These are phyloP conservation scores for Thelonectria blattea DNA, from an alignment of 2,329 filamentous ascomycete genomes.

Conservation along the genomic window DNA sequence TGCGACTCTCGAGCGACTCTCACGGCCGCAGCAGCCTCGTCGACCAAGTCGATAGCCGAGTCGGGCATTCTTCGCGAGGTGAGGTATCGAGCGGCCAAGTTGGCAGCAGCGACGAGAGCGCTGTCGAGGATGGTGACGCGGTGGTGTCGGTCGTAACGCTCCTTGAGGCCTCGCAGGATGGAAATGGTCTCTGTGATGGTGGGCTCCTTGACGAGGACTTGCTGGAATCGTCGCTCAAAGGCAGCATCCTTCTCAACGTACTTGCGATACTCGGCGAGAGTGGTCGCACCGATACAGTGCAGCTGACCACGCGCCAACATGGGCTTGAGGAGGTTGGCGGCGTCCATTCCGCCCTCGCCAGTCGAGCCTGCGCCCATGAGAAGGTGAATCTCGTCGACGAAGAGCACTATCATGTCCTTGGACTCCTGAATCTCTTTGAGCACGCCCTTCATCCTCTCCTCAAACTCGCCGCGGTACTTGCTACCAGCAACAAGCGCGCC, in stretches of 20 bases:
- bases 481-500: constrained; percentile 94
- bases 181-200: constrained; percentile 88
- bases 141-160: constrained; percentile 97
- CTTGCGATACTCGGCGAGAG: constrained; percentile 93
- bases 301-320: constrained; percentile 97
- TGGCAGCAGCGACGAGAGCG: constrained; percentile 90
- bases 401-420: constrained; percentile 96
- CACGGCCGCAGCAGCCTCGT: constrained; percentile 96
- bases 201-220: constrained; percentile 96
- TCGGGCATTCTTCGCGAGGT: constrained; percentile 90
- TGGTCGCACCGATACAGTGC: constrained; percentile 97
- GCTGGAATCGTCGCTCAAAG: constrained; percentile 98
- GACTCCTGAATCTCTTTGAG: constrained; percentile 95
- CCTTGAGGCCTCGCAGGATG: constrained; percentile 97
- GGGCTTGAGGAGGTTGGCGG: constrained; percentile 95
- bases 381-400: constrained; percentile 98
- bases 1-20: constrained; percentile 95
- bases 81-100: constrained; percentile 89
- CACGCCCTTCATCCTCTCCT: constrained; percentile 99
- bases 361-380: constrained; percentile 96
- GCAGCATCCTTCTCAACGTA: constrained; percentile 99
- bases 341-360: constrained; percentile 98
- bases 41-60: constrained; percentile 94
- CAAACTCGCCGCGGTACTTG: constrained; percentile 98
- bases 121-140: constrained; percentile 96